Conservation (phyloP, 495 filamentous ascomycete genomes). For the Paragyromitra xinjiangensis region DNA sequence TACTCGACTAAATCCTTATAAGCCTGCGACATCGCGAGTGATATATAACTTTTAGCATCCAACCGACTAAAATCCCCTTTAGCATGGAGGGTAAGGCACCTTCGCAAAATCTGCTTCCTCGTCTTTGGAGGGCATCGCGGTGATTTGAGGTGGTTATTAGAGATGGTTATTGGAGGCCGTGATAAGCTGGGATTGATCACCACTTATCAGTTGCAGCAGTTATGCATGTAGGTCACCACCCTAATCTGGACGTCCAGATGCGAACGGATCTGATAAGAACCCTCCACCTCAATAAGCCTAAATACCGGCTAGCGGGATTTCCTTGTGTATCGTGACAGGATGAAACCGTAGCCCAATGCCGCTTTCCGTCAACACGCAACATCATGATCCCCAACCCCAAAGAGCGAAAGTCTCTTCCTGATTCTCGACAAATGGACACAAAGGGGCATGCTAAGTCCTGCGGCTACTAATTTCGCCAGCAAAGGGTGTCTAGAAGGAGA, state of each 20-base stretch:
- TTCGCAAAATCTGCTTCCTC: constrained; percentile 51
- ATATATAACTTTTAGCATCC: constrained; percentile 17
- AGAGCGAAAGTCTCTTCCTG: constrained; percentile 3
- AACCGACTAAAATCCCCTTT: background rate
- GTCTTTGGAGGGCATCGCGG: constrained; percentile 45
- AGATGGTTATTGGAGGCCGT: background rate
- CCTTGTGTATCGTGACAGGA: constrained; percentile 18
- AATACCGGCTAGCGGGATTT: constrained; percentile 31
- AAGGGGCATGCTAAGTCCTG: constrained; percentile 16
- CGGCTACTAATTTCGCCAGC: background rate
- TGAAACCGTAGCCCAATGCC: constrained; percentile 30
- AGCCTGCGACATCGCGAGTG: constrained; percentile 22
- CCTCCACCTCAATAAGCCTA: constrained; percentile 26
- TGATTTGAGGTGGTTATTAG: constrained; percentile 1
- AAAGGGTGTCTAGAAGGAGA: background rate
- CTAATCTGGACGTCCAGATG: constrained; percentile 5
- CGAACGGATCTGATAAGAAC: constrained; percentile 18
- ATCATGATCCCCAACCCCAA: background rate
- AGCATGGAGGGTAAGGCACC: constrained; percentile 17
- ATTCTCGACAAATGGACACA: background rate
- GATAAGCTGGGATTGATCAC: background rate
- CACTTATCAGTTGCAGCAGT: constrained; percentile 3
- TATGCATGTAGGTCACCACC: constrained; percentile 24
- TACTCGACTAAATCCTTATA: constrained; percentile 54
- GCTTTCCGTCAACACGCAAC: constrained; percentile 22